phyloP scores from a whole-genome alignment of 139 green algal genomes.

The Pseudopediastrum boryanum region DNA sequence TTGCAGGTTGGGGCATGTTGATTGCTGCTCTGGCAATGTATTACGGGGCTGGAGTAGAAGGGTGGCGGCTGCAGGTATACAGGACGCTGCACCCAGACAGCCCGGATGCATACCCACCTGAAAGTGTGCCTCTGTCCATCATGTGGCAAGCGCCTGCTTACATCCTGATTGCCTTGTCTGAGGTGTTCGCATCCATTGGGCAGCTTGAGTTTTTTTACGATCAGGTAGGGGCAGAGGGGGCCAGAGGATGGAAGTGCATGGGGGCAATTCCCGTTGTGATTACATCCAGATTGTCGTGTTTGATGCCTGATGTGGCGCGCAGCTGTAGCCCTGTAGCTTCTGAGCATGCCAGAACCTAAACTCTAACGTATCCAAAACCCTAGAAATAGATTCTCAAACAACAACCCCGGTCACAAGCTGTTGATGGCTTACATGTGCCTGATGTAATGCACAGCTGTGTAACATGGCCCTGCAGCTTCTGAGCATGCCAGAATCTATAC shows the following conservation, averaged over 20 bases:
- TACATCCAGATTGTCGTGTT: too few relatives aligned
- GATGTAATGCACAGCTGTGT: too few relatives aligned
- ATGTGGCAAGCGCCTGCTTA: conserved; percentile 85
- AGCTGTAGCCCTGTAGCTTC: too few relatives aligned
- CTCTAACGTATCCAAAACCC: too few relatives aligned
- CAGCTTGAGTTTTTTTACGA: conserved; percentile 98
- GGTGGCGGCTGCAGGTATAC: conserved; percentile 61
- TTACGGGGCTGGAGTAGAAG: conserved; percentile 70
- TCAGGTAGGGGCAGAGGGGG: conserved; percentile 47
- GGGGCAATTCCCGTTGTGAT: too few relatives aligned
- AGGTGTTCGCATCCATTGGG: conserved; percentile 90
- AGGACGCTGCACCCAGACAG: background rate
- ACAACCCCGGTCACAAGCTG: too few relatives aligned
- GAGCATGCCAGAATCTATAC: too few relatives aligned
- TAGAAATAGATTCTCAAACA: too few relatives aligned
- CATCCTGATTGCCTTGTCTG: conserved; percentile 79
- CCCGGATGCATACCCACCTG: background rate
- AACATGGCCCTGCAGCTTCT: too few relatives aligned
- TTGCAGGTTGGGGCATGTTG: conserved; percentile 77
- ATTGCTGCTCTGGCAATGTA: conserved; percentile 83
- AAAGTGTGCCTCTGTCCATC: conserved; percentile 26
- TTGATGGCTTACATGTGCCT: too few relatives aligned
- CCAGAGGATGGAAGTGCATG: conserved; percentile 8
- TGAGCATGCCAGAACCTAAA: too few relatives aligned
- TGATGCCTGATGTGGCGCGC: too few relatives aligned